A percentile compares a stretch with the other conserved stretches of the same genome.
Evolutionary conservation across 495 filamentous ascomycete species (phyloP).

Genomic region (Xylaria grammica): DNA sequence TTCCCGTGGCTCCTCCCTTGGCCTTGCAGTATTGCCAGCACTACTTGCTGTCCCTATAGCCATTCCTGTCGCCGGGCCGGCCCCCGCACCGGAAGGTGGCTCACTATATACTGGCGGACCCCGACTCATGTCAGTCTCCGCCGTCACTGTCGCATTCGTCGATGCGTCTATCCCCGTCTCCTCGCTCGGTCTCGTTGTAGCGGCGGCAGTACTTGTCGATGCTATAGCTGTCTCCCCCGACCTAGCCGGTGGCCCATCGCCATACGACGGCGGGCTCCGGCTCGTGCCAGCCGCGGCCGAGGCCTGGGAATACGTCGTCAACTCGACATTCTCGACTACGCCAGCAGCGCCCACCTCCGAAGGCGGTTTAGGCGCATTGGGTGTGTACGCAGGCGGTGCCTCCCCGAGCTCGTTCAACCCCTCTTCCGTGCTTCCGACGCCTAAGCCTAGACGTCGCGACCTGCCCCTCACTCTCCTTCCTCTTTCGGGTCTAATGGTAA

Average conservation of each 20-base stretch:
- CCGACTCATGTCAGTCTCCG: too few species aligned
- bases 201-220: background rate
- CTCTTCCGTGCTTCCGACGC: conserved; percentile 42
- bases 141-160: background rate
- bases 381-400: conserved; percentile 60
- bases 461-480: conserved; percentile 21
- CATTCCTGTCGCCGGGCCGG: background rate
- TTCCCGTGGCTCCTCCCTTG: background rate
- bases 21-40: background rate
- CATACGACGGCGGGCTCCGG: conserved; percentile 31
- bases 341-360: conserved; percentile 30
- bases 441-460: conserved; percentile 23
- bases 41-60: background rate
- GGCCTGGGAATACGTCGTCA: conserved; percentile 17
- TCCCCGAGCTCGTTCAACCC: conserved; percentile 64
- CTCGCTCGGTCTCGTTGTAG: background rate
- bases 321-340: conserved; percentile 34
- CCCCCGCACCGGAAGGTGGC: too few species aligned
- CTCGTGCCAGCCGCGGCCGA: conserved; percentile 24
- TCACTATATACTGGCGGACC: too few species aligned
- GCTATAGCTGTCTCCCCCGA: background rate
- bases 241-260: conserved; percentile 9
- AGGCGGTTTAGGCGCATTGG: conserved; percentile 32
- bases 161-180: background rate
- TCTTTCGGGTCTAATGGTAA: conserved; percentile 19